Conservation (phyloP, 345 rosid genomes). For the Hypericum androsaemum region DNA sequence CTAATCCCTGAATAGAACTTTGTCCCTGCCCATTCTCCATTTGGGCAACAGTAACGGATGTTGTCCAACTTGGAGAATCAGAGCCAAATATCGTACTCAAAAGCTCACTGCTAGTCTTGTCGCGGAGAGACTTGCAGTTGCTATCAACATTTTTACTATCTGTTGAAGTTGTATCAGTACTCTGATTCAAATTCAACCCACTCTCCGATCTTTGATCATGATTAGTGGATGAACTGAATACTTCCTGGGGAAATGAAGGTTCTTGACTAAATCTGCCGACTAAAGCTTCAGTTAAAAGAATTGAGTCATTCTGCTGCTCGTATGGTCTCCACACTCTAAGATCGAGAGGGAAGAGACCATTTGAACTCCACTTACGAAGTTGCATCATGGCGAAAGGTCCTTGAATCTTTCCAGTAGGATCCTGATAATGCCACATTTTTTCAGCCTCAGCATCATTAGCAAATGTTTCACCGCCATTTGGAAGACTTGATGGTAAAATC, state of each 20-base stretch:
- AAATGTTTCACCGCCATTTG: slow-evolving; percentile 33
- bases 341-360: slow-evolving; percentile 63
- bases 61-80: slow-evolving; percentile 27
- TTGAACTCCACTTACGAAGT: slow-evolving; percentile 62
- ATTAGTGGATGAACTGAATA: slow-evolving; percentile 13
- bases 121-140: slow-evolving; percentile 19
- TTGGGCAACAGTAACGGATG: slow-evolving; percentile 23
- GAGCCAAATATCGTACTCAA: slow-evolving; percentile 25
- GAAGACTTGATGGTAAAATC: slow-evolving; percentile 22
- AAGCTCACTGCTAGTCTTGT: slow-evolving; percentile 25
- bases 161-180: slow-evolving; percentile 6
- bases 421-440: slow-evolving; percentile 77
- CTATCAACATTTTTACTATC: slow-evolving; percentile 23
- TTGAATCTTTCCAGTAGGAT: slow-evolving; percentile 65
- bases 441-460: slow-evolving; percentile 34
- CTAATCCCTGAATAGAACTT: slow-evolving; percentile 21
- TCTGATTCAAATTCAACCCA: slow-evolving; percentile 12
- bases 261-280: slow-evolving; percentile 29
- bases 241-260: slow-evolving; percentile 16
- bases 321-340: slow-evolving; percentile 64
- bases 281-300: slow-evolving; percentile 71
- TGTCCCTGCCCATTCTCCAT: slow-evolving; percentile 23
- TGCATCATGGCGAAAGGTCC: slow-evolving; percentile 76
- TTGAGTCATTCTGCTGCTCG: slow-evolving; percentile 51
- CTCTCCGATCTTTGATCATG: slow-evolving; percentile 16